A percentile compares a stretch with the other conserved stretches of the same genome.
Conservation (phyloP, 768 basidiomycete species). For the Tylopilus vinaceipallidus region DNA sequence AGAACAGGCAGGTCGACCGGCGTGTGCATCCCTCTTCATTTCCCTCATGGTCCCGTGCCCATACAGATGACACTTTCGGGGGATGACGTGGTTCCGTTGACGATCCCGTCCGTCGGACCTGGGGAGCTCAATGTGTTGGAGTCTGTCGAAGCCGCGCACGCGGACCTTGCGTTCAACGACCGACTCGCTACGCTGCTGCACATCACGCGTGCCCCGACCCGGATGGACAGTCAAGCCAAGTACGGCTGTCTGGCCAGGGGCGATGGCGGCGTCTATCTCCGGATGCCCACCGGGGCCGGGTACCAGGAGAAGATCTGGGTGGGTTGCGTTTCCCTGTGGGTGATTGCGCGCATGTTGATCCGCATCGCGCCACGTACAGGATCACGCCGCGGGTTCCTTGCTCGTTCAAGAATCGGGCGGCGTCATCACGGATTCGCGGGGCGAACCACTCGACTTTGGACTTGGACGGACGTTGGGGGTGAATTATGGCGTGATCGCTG, state of each 20-base stretch:
- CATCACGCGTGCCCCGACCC: slow-evolving; percentile 62
- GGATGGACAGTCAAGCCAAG: slow-evolving; percentile 99
- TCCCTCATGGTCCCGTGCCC: neutral
- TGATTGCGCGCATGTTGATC: no score
- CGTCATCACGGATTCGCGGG: slow-evolving; percentile 80
- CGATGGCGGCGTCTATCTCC: slow-evolving; percentile 78
- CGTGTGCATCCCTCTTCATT: neutral
- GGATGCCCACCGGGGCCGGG: slow-evolving; percentile 73
- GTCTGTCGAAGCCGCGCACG: slow-evolving; percentile 89
- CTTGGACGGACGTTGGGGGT: slow-evolving; percentile 80
- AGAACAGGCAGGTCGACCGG: slow-evolving; percentile 49
- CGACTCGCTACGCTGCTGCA: slow-evolving; percentile 65
- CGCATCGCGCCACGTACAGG: slow-evolving; percentile 52
- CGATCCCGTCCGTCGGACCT: slow-evolving; percentile 49
- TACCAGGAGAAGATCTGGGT: slow-evolving; percentile 98
- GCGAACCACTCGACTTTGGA: slow-evolving; percentile 78
- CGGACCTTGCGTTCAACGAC: slow-evolving; percentile 83
- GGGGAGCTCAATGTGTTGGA: slow-evolving; percentile 73
- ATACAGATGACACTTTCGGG: slow-evolving; percentile 53
- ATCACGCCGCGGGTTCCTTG: slow-evolving; percentile 85
- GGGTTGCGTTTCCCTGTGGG: slow-evolving; percentile 11
- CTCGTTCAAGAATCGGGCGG: slow-evolving; percentile 84
- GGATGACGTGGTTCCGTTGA: slow-evolving; percentile 46
- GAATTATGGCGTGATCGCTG: slow-evolving; percentile 87
- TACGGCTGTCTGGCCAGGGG: slow-evolving; percentile 86